Percentiles rank a stretch among this genome's conserved stretches.
phyloP scores from a whole-genome alignment of 257 asterid genomes.

The Solanum pimpinellifolium region DNA sequence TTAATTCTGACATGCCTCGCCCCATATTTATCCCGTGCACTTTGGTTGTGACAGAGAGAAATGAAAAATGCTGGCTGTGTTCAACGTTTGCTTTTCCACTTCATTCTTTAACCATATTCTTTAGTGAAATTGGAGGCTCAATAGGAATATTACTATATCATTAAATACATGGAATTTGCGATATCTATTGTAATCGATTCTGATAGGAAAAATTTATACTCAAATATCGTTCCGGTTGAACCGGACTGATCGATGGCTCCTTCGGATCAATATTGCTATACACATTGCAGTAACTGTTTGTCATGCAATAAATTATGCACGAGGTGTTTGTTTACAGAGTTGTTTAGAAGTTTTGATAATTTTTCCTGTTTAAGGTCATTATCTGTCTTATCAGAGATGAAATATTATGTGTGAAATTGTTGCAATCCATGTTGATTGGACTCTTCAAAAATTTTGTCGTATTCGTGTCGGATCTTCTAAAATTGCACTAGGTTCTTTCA shows the following conservation, averaged over 20 bases:
- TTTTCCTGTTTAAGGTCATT: not conserved
- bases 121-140: not conserved
- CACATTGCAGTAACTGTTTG: not conserved
- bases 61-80: not conserved
- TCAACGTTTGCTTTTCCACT: not conserved
- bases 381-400: not conserved
- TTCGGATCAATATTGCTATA: not conserved
- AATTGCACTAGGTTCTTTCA: not conserved
- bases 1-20: not conserved
- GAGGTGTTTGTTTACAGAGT: not conserved
- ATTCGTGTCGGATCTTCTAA: not conserved
- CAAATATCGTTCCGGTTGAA: not conserved
- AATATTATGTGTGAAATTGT: not conserved
- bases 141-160: not conserved
- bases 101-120: slow-evolving; percentile 1
- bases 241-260: not conserved
- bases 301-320: not conserved
- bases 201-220: not conserved
- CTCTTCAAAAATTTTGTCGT: no score
- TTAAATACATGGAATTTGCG: not conserved
- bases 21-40: not conserved
- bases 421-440: not conserved
- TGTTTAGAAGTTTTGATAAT: not conserved
- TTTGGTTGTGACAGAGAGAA: not conserved
- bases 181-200: not conserved